phyloP scores from a whole-genome alignment of 2,329 filamentous ascomycete genomes.

The Exophiala sp. region DNA sequence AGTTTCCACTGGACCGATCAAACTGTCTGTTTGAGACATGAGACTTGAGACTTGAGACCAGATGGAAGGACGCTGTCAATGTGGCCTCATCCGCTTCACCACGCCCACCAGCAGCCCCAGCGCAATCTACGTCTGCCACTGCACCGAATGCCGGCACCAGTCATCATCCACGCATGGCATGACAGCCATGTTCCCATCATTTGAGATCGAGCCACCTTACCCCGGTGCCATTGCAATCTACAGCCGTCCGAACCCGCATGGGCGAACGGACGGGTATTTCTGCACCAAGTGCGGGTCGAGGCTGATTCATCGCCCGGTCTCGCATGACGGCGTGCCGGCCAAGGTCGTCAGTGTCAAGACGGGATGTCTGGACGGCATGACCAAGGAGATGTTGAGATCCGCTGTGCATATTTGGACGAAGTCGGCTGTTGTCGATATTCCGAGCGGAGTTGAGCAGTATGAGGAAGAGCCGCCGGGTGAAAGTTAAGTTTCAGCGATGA shows the following conservation, averaged over 20 bases:
- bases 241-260: slow-evolving; percentile 23
- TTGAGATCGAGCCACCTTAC: slow-evolving; percentile 8
- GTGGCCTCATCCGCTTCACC: slow-evolving; percentile 57
- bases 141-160: slow-evolving; percentile 51
- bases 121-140: slow-evolving; percentile 67
- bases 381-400: slow-evolving; percentile 53
- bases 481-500: slow-evolving; percentile 7
- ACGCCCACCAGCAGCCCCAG: slow-evolving; percentile 56
- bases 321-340: slow-evolving; percentile 46
- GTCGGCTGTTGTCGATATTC: slow-evolving; percentile 63
- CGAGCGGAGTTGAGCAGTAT: slow-evolving; percentile 55
- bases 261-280: slow-evolving; percentile 58
- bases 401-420: slow-evolving; percentile 65
- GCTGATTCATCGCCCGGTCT: slow-evolving; percentile 47
- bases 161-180: slow-evolving; percentile 58
- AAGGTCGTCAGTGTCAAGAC: slow-evolving; percentile 58
- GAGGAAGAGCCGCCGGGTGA: slow-evolving; percentile 42
- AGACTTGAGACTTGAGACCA: too few relatives aligned
- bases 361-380: slow-evolving; percentile 58
- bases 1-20: too few relatives aligned
- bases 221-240: slow-evolving; percentile 12
- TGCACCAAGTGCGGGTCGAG: slow-evolving; percentile 61
- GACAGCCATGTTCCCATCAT: slow-evolving; percentile 61
- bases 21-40: background rate
- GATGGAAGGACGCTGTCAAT: slow-evolving; percentile 61